Base-by-base conservation (phyloP, 805 yeast species). In the Kodamaea hsintzibuensis region DNA sequence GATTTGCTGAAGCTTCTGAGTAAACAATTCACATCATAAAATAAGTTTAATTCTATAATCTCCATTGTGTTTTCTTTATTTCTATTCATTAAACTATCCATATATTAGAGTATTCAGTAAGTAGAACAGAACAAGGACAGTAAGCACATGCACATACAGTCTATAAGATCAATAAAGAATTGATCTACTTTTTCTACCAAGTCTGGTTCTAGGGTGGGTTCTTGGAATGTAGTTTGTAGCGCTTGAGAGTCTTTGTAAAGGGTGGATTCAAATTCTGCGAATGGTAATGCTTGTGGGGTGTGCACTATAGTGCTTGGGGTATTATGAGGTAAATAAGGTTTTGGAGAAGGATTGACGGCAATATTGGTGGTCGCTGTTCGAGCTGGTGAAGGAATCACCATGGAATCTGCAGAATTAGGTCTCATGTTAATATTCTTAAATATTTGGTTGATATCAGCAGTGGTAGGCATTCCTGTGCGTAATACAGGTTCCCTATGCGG, bases 1-100 rank as follows among this genome's bases (percentile, higher is more conserved):
- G 89, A 74, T 95, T 95, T 76, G 93, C 96, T 58, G 98, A 93
- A 73, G 96, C 97, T 35, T 83, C 96, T 55, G 98, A 93, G 77
- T 93, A 83, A 63, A 55, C n/a, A 44, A 39, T 49, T 39, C 52
- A 45, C 38, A 22, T 35, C 33, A 43, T 33, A 43, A 33, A 22
- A 18, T 12, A 45, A 45, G 53, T 54, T 57, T 49, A 50, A 49
- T 47, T 57, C 55, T 49, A 57, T 51, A 43, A 52, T 53, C 37
- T 50, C 53, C 52, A 33, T 51, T 51, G 50, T 57, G 47, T 50
- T 37, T 54, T 49, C 50, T 40, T 50, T 48, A 40, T 49, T 52
- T 51, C 45, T 45, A 35, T 43, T 52, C 53, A 54, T 38, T 47
- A 46, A 27, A 47, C 25, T 42, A 40, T 40, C 42, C 44, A 40